Base-by-base conservation (phyloP, 1,284 basidiomycete genomes). In the Malassezia dermatis region DNA sequence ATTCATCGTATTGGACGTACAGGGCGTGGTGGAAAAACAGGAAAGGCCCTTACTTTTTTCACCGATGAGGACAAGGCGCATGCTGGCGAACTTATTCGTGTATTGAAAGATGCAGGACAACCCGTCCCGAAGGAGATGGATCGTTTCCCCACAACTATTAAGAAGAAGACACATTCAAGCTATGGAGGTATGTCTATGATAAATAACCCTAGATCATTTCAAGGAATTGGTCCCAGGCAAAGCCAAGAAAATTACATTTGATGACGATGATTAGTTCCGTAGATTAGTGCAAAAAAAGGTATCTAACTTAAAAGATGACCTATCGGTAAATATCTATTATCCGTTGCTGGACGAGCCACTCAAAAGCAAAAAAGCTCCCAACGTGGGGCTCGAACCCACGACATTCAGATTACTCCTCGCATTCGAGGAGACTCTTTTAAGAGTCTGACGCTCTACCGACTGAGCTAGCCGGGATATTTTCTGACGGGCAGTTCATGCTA, bases 1-100 rank as follows among this genome's bases (percentile, higher is more conserved):
- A 86, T 98, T 59, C 93, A 98, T 78, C 86, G 94, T 28, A 96
- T 96, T 64, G 93, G 93, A 27, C 83, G 93, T 66, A 96, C 93
- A 5, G 89, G 93, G 24, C 86, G 93, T 52, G 93, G 88, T 32
- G 93, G 93, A 28, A 84, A 86, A 73, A 83, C 79, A 30, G 94
- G 93, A 49, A 90, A 89, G 75, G 87, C 88, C 19, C 85, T 96
- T 67, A 98, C 94, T 10, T 98, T 94, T 79, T 99, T 98, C 77
- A 78, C 75, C n/a, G 73, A 76, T 17, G 73, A 76, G 48, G 77
- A 78, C 65, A 78, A 78, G 63, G 81, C 84, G n/a, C 80, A 94
- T 17, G 91, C 93, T 0, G 93, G 94, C 11, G 93, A 96, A 76
- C 82, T 96, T 53, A 89, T 89, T 68, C 82, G 88, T 11, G 88